A percentile compares a stretch with the other conserved stretches of the same genome.
These are phyloP conservation scores for Pythium rhizo-oryzae DNA, from an alignment of 352 stramenopile species.

Conservation along the genomic window DNA sequence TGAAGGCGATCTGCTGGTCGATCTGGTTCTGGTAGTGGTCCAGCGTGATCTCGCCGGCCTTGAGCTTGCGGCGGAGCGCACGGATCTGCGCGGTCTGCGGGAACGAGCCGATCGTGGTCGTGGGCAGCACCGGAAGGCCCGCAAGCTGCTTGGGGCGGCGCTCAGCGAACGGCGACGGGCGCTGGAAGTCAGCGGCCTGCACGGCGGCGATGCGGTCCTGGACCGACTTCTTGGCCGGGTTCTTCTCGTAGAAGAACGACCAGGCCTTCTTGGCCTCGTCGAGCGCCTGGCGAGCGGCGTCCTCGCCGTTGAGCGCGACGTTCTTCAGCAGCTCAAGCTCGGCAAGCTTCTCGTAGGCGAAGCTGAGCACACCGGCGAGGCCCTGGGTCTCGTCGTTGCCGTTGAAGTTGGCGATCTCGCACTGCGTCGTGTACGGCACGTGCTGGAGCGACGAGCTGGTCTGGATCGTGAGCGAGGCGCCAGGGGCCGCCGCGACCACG, in stretches of 20 bases:
- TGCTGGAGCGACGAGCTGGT: constrained; percentile 91
- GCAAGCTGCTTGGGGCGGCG: constrained; percentile 75
- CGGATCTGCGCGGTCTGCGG: constrained; percentile 92
- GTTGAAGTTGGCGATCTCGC: constrained; percentile 70
- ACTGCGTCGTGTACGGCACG: constrained; percentile 87
- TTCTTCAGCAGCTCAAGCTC: constrained; percentile 88
- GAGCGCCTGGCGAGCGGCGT: constrained; percentile 49
- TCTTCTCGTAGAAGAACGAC: constrained; percentile 83
- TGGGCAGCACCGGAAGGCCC: constrained; percentile 81
- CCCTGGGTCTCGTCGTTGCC: constrained; percentile 62
- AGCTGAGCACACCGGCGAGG: constrained; percentile 80
- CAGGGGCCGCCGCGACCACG: constrained; percentile 48
- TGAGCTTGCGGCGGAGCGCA: constrained; percentile 51
- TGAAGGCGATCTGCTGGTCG: constrained; percentile 92
- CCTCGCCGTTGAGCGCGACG: constrained; percentile 61
- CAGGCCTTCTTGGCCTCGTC: constrained; percentile 66
- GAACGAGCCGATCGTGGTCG: constrained; percentile 95
- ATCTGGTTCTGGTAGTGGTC: constrained; percentile 83
- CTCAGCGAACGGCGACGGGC: constrained; percentile 78
- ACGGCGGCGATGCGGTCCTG: constrained; percentile 62
- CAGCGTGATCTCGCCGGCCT: constrained; percentile 53
- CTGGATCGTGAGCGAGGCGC: constrained; percentile 77
- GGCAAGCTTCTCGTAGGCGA: constrained; percentile 90
- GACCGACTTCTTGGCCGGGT: constrained; percentile 70
- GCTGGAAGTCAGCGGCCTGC: constrained; percentile 76